These are phyloP conservation scores for Wickerhamomyces silvicola DNA, from an alignment of 805 yeast species.

Conservation along the genomic window DNA sequence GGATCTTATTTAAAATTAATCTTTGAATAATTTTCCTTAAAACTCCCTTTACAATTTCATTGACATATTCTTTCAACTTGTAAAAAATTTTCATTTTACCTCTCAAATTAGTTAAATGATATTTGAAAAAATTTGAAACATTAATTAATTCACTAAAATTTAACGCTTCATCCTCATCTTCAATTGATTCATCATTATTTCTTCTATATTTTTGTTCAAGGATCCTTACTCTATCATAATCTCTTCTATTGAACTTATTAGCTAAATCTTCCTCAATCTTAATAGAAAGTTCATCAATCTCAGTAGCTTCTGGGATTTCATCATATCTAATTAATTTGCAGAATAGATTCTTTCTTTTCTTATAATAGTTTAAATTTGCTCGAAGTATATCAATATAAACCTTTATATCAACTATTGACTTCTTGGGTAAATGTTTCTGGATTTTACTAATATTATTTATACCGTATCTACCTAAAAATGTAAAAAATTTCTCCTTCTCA, in stretches of 20 bases:
- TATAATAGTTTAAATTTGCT: slow-evolving; percentile 21
- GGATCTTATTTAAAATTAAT: too few species aligned
- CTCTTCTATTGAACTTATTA: slow-evolving; percentile 12
- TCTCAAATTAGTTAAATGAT: too few species aligned
- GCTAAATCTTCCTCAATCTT: slow-evolving; percentile 39
- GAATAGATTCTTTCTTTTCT: slow-evolving; percentile 14
- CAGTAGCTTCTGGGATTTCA: slow-evolving; percentile 47
- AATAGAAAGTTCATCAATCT: slow-evolving; percentile 39
- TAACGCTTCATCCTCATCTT: neutral
- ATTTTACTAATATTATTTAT: slow-evolving; percentile 41
- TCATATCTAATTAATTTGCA: slow-evolving; percentile 28
- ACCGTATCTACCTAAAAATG: slow-evolving; percentile 40
- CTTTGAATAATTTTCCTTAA: too few species aligned
- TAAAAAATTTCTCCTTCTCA: slow-evolving; percentile 50
- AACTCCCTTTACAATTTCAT: too few species aligned
- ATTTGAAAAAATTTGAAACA: too few species aligned
- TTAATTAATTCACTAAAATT: too few species aligned
- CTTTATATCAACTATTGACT: slow-evolving; percentile 37
- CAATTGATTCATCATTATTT: neutral
- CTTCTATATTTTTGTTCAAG: neutral
- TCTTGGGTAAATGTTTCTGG: slow-evolving; percentile 30
- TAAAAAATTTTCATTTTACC: too few species aligned
- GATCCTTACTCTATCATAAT: neutral
- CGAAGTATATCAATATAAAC: slow-evolving; percentile 37
- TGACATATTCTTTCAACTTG: too few species aligned